Evolutionary conservation across 352 stramenopile genomes (phyloP).

Genomic region (Pythium aristosporum): DNA sequence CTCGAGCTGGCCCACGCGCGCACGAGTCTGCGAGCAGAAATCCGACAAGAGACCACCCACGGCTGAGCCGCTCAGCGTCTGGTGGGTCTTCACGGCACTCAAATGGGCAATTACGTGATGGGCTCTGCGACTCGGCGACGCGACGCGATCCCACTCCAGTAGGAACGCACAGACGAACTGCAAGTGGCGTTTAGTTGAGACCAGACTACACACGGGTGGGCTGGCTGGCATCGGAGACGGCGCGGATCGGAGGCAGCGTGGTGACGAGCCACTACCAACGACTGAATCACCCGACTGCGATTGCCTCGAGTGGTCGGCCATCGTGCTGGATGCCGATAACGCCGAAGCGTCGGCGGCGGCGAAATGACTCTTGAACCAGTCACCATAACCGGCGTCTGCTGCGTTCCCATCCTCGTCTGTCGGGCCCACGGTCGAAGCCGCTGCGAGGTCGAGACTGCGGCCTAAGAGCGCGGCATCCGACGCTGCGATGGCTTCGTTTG

Average conservation of each 20-base stretch:
- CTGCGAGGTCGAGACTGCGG: slow-evolving; percentile 32
- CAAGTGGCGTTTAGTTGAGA: slow-evolving; percentile 36
- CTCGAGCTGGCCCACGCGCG: slow-evolving; percentile 24
- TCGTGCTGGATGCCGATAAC: neutral
- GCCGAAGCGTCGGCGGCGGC: neutral
- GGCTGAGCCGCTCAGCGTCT: slow-evolving; percentile 21
- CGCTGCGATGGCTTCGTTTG: slow-evolving; percentile 24
- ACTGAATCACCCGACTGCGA: slow-evolving; percentile 2
- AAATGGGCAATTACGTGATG: slow-evolving; percentile 35
- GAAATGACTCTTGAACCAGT: slow-evolving; percentile 31
- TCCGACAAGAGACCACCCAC: slow-evolving; percentile 33
- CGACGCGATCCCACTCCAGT: slow-evolving; percentile 33
- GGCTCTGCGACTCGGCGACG: slow-evolving; percentile 4
- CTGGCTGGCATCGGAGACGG: neutral
- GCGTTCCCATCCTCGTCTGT: neutral
- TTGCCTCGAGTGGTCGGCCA: neutral
- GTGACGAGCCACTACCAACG: neutral
- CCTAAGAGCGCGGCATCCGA: slow-evolving; percentile 23
- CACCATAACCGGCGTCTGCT: slow-evolving; percentile 21
- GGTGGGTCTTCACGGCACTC: slow-evolving; percentile 40
- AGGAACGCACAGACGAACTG: slow-evolving; percentile 43
- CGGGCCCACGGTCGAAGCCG: slow-evolving; percentile 9
- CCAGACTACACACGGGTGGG: slow-evolving; percentile 13
- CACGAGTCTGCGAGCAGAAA: slow-evolving; percentile 34
- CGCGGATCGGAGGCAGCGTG: neutral